Base-by-base conservation (phyloP, 164 flowering plant species). In the Platanus orientalis region DNA sequence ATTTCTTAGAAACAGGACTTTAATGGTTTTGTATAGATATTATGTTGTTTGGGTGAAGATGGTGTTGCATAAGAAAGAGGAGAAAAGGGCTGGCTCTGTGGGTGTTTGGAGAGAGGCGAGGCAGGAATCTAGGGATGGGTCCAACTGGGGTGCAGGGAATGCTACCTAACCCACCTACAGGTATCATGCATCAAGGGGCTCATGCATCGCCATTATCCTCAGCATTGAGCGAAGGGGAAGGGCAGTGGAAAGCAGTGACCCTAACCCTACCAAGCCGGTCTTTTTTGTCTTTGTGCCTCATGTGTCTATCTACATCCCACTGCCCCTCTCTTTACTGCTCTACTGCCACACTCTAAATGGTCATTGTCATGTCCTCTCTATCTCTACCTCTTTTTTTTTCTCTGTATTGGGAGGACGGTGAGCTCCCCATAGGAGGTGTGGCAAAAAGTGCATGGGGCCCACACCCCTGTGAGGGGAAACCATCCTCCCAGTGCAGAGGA, bases 121-220 rank as follows among this genome's bases (percentile, higher is more conserved):
- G 73, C 51, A 69, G 83, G 83, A 79, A 80, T 78, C 81, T 71
- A 66, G 69, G 76, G 76, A 69, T 71, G 83, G 88, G 83, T 64
- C 85, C 81, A 50, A 61, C n/a, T 24, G 65, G 67, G 63, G 82
- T 85, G 71, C 84, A 75, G n/a, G n/a, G 64, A 27, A 69, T 87
- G 92, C 79, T 71, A 83, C 89, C 89, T 83, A 81, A 84, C 79
- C 86, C 85, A 78, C 92, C 88, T 80, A 84, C 92, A 87, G 25
- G 75, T 61, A 81, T 80, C 84, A 79, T 87, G 92, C 80, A 69
- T 21, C 60, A 50, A 76, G 73, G 63, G 63, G 36, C 69, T 65
- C 74, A 75, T 72, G 74, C 76, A 63, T 63, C 68, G 62, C 69
- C 78, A 58, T 74, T 68, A 69, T 58, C 70, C 56, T 66, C 51